These are phyloP conservation scores for Cladorrhinum sp. DNA, from an alignment of 2,329 filamentous ascomycete genomes.

Conservation along the genomic window DNA sequence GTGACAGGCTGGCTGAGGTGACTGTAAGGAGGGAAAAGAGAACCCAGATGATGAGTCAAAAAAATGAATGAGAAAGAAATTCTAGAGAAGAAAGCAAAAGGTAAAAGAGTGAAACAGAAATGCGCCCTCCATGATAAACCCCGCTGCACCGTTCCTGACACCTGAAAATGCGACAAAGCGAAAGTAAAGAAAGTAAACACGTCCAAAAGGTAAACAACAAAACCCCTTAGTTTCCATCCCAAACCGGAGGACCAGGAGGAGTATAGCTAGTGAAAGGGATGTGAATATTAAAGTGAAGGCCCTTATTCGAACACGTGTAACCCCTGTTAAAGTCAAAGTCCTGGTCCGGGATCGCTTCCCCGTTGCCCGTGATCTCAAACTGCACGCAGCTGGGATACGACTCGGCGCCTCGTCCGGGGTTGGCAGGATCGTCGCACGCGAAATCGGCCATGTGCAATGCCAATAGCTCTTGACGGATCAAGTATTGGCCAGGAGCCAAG, in stretches of 20 bases:
- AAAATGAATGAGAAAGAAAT: too few relatives aligned
- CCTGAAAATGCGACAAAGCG: too few relatives aligned
- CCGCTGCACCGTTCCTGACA: too few relatives aligned
- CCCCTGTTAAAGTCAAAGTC: constrained; percentile 33
- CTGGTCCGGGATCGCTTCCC: constrained; percentile 27
- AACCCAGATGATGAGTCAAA: too few relatives aligned
- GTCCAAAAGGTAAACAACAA: too few relatives aligned
- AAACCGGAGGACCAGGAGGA: constrained; percentile 18
- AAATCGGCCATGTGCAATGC: constrained; percentile 33
- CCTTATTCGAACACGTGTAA: constrained; percentile 32
- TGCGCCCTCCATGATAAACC: too few relatives aligned
- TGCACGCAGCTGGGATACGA: constrained; percentile 37
- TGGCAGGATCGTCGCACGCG: constrained; percentile 8
- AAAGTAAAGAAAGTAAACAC: too few relatives aligned
- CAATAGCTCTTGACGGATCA: constrained; percentile 36
- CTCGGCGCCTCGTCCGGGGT: constrained; percentile 32
- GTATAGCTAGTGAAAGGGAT: constrained; percentile 14
- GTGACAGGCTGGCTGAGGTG: too few relatives aligned
- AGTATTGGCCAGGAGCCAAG: constrained; percentile 28
- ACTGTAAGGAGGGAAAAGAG: too few relatives aligned
- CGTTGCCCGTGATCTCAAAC: constrained; percentile 32
- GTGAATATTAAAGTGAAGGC: constrained; percentile 27
- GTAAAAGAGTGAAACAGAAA: too few relatives aligned
- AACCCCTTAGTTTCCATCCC: background rate
- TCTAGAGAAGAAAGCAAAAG: too few relatives aligned